Evolutionary conservation across 1,284 basidiomycete genomes (phyloP).

Genomic region (Ceratobasidium sp.): DNA sequence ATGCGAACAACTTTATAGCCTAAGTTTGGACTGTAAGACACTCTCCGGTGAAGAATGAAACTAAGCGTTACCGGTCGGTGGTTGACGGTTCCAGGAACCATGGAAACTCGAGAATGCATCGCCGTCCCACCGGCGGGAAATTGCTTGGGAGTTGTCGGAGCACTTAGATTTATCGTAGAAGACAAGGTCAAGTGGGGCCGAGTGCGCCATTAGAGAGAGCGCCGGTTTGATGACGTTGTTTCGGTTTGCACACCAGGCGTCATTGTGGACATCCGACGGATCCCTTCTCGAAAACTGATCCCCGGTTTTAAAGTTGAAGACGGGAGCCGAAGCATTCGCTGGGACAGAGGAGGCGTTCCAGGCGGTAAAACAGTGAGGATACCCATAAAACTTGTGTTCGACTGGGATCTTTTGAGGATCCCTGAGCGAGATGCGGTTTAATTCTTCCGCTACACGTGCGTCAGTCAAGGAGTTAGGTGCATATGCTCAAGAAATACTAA

Average conservation of each 20-base stretch:
- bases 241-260: conserved; percentile 27
- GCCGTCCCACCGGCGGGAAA: conserved; percentile 15
- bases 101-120: conserved; percentile 35
- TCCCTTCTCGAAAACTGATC: conserved; percentile 24
- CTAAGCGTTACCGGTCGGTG: conserved; percentile 16
- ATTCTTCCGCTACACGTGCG: conserved; percentile 14
- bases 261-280: neutral
- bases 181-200: conserved; percentile 27
- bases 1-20: conserved; percentile 13
- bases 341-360: conserved; percentile 15
- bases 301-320: conserved; percentile 13
- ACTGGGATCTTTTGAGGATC: neutral
- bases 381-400: conserved; percentile 23
- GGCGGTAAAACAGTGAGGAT: conserved; percentile 28
- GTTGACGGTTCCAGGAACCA: conserved; percentile 34
- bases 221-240: conserved; percentile 10
- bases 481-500: neutral
- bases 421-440: conserved; percentile 13
- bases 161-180: conserved; percentile 21
- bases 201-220: conserved; percentile 14
- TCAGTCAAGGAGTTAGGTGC: neutral
- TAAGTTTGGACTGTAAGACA: neutral
- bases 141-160: neutral
- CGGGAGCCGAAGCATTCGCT: neutral
- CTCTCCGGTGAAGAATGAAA: neutral